Evolutionary conservation across 306 rosid genomes (phyloP), one percentile per base, ranked within the genome.

Genomic region (Ceratonia siliqua): DNA sequence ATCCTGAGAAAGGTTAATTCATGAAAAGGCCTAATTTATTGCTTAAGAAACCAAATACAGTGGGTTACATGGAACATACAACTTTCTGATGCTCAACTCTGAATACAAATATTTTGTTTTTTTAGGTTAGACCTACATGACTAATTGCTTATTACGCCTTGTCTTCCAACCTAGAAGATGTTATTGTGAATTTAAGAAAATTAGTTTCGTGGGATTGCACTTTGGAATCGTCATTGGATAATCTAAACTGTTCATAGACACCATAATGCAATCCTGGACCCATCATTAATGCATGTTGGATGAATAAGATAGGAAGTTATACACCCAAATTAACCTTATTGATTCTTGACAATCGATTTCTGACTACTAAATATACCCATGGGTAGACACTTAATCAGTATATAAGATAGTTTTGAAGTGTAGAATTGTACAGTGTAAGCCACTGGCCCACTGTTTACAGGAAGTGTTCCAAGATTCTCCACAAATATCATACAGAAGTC

Each of bases 1-100:
- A 70, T 87, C 90, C 94, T 88, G 83, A 76, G 67, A 65, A 9
- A 65, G 33, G 41, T 30, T 8, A 50, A 69, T 3, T 22, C 68
- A 81, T 63, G 36, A 41, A 77, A 76, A 48, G 39, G 35, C 56
- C 58, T 50, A 76, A 30, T 79, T 83, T 72, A 76, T 64, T 59
- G 53, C 70, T 27, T 49, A 75, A 59, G 54, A 59, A 75, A 77
- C 46, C 28, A 66, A 54, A 65, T 38, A 68, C 50, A 20, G 55
- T n/a, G 39, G 54, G 18, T 53, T 43, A 46, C 22, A 59, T 28
- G 25, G 72, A 78, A 38, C 48, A 52, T 46, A 55, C 63, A 53
- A 11, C 39, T 52, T 69, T 42, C 33, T n/a, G 15, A 45, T 35
- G 65, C 58, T 24, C 22, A 27, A 73, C 55, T 79, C 27, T 22